Evolutionary conservation across 2,329 filamentous ascomycete species (phyloP), one percentile per base, ranked within the genome.

Genomic region (Verticillium klebahnii): DNA sequence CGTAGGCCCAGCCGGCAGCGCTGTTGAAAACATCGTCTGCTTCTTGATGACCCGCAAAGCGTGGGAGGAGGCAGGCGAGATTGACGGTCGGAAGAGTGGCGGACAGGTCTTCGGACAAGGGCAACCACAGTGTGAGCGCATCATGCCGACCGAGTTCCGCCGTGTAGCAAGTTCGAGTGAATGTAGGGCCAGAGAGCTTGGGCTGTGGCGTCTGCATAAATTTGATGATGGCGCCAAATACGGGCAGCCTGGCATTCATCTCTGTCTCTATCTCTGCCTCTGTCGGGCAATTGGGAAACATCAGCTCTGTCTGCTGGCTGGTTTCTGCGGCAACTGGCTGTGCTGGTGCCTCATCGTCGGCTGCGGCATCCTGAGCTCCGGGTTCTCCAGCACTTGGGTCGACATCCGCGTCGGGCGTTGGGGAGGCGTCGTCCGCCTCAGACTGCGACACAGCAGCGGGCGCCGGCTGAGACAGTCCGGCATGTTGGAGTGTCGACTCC

Each of bases 1-100:
- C 52, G 39, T 64, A 65, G 11, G 63, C 63, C 63, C 63, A 65
- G 9, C 63, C 62, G 5, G 58, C 57, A 12, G 62, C 58, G 32
- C 56, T 64, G 37, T 62, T 58, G 39, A 65, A 65, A 5, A 62
- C 39, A 3, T 62, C 60, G 0, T 62, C 58, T 5, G 60, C 60
- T 12, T 57, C 32, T 1, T 57, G 39, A 7, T 61, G 14, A 14
- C 29, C 63, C 36, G 61, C 63, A 17, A 63, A 64, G 11, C 32
- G 61, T 23, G 29, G 54, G 8, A 52, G 32, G 15, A 64, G 61
- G n/a, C 59, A 45, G 25, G 60, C 59, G 40, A 63, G 59, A 45
- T 64, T 64, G 52, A 65, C 39, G 31, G 62, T 56, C 9, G 63
- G 60, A 7, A 64, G 62, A 19, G 61, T 60, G 8, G 29, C 29